Evolutionary conservation across 306 rosid species (phyloP).

Genomic region (Medicago lupulina): DNA sequence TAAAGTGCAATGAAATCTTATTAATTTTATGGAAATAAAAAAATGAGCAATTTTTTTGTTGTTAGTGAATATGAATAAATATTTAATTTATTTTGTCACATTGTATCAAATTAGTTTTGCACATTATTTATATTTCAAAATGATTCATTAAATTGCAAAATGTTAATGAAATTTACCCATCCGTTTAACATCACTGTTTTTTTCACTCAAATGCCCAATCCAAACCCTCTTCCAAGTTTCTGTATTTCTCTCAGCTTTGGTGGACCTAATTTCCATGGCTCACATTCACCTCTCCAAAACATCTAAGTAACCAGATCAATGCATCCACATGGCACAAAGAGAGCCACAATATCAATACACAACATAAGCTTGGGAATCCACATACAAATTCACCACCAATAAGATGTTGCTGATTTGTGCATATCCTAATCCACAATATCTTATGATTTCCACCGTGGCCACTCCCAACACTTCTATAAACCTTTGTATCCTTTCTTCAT

Average conservation of each 20-base stretch:
- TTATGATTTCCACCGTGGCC: conserved; percentile 41
- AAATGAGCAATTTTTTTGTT: too few relatives aligned
- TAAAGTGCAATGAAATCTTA: too few relatives aligned
- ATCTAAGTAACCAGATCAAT: conserved; percentile 43
- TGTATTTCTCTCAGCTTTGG: not conserved
- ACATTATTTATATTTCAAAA: too few relatives aligned
- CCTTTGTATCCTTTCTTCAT: conserved; percentile 21
- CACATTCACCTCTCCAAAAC: conserved; percentile 36
- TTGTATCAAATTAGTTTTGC: too few relatives aligned
- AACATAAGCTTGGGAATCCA: conserved; percentile 68
- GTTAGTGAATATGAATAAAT: too few relatives aligned
- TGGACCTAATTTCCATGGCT: conserved; percentile 54
- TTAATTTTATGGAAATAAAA: too few relatives aligned
- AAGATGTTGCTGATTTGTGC: conserved; percentile 69
- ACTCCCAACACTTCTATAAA: conserved; percentile 33
- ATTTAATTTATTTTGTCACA: too few relatives aligned
- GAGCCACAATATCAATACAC: conserved; percentile 16
- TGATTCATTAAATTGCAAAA: not conserved
- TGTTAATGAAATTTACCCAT: too few relatives aligned
- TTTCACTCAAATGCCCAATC: not conserved
- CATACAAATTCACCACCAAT: conserved; percentile 63
- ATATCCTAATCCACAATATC: conserved; percentile 86
- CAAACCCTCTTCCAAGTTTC: conserved; percentile 8
- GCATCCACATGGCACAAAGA: conserved; percentile 65
- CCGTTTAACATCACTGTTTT: too few relatives aligned